Percentiles rank a stretch among this genome's conserved stretches.
These are phyloP conservation scores for Pseudomonodictys pantanalensis DNA, from an alignment of 495 filamentous ascomycete species.

Conservation along the genomic window DNA sequence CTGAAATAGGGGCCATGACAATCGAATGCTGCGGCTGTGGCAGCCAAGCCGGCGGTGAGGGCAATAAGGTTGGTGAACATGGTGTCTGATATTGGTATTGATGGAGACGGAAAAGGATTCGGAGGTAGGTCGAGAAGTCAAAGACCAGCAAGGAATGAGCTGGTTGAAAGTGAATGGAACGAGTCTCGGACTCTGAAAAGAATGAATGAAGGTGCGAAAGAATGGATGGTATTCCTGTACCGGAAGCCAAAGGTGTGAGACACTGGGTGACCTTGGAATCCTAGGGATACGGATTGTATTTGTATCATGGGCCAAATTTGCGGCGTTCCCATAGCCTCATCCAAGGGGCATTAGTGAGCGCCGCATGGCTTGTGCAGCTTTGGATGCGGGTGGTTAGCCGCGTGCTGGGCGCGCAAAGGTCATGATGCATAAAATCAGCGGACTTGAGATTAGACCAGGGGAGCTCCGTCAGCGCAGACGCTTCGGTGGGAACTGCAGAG, in stretches of 20 bases:
- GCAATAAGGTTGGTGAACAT: constrained; percentile 19
- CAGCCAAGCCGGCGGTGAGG: constrained; percentile 21
- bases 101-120: not conserved
- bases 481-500: not conserved
- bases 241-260: constrained; percentile 26
- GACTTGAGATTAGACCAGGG: constrained; percentile 1
- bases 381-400: not conserved
- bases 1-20: constrained; percentile 32
- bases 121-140: not conserved
- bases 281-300: not conserved
- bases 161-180: constrained; percentile 12
- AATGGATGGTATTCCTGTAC: constrained; percentile 31
- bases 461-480: not conserved
- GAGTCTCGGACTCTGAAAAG: constrained; percentile 31
- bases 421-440: not conserved
- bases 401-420: not conserved
- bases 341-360: not conserved
- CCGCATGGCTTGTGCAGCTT: not conserved
- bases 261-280: not conserved
- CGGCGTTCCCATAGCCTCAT: not conserved
- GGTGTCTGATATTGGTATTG: constrained; percentile 5
- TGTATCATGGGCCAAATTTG: not conserved
- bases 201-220: constrained; percentile 14
- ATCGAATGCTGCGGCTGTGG: constrained; percentile 25
- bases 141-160: constrained; percentile 4